Conservation (phyloP, 1,139 yeast species). For the Pichia sp. region DNA sequence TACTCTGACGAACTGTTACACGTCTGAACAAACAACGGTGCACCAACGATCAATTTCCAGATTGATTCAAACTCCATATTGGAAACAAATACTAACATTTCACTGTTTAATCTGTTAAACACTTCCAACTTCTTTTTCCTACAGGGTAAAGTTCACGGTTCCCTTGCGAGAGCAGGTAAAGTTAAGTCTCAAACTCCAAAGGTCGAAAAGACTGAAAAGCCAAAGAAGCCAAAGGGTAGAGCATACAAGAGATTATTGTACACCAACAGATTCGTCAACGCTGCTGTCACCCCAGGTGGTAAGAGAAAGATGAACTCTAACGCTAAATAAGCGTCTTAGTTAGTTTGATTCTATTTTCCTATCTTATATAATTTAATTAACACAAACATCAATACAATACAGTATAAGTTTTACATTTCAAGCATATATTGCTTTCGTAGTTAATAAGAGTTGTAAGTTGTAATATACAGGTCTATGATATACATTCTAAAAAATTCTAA, state of each 20-base stretch:
- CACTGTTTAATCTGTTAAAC: background rate
- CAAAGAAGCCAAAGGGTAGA: slow-evolving; percentile 79
- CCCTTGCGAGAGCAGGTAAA: slow-evolving; percentile 99
- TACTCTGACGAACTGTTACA: too few species aligned
- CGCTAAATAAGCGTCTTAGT: slow-evolving; percentile 22
- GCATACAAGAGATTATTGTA: slow-evolving; percentile 98
- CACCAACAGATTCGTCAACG: slow-evolving; percentile 99
- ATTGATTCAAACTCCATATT: background rate
- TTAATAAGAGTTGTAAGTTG: too few species aligned
- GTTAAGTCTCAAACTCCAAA: slow-evolving; percentile 99
- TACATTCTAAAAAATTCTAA: too few species aligned
- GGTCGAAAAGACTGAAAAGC: slow-evolving; percentile 85
- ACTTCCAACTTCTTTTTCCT: slow-evolving; percentile 11
- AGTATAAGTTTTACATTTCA: too few species aligned
- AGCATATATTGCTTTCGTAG: too few species aligned
- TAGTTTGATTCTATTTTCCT: background rate
- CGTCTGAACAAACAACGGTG: too few species aligned
- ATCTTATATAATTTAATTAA: background rate
- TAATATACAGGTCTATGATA: too few species aligned
- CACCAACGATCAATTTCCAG: too few species aligned
- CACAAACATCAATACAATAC: too few species aligned
- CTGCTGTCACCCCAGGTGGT: slow-evolving; percentile 91
- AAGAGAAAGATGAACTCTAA: slow-evolving; percentile 97
- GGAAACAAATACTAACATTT: slow-evolving; percentile 10
- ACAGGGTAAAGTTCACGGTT: slow-evolving; percentile 98